These are phyloP conservation scores for Heterobasidion parviporum DNA, from an alignment of 1,284 basidiomycete species.

Conservation along the genomic window DNA sequence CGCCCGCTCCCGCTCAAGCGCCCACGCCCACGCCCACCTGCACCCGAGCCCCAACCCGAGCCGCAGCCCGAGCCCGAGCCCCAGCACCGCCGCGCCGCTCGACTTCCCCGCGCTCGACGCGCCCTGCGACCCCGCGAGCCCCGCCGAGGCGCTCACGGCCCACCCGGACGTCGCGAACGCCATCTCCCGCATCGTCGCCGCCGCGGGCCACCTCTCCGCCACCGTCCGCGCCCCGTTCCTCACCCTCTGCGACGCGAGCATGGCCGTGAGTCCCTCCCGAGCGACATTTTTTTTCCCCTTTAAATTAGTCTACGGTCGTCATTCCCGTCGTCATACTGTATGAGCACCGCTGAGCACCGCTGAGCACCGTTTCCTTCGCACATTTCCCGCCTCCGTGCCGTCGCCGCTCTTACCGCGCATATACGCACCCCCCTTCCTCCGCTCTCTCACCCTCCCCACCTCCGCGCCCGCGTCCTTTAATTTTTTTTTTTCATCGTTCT, in stretches of 20 bases:
- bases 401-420: too few relatives aligned
- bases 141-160: conserved; percentile 43
- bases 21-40: conserved; percentile 7
- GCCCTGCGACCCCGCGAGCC: conserved; percentile 36
- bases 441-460: background rate
- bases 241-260: conserved; percentile 55
- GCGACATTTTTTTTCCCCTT: background rate
- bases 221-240: conserved; percentile 60
- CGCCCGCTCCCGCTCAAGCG: conserved; percentile 1
- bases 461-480: background rate
- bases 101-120: conserved; percentile 57
- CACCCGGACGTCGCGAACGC: conserved; percentile 52
- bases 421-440: background rate
- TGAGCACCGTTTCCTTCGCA: background rate
- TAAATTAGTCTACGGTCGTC: background rate
- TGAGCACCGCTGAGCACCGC: too few relatives aligned
- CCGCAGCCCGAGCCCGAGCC: background rate
- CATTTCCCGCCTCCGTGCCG: background rate
- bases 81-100: conserved; percentile 14
- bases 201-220: conserved; percentile 54
- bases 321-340: background rate
- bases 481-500: background rate
- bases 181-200: conserved; percentile 54
- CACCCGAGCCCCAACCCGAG: background rate
- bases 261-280: conserved; percentile 39